A percentile compares a stretch with the other conserved stretches of the same genome.
phyloP scores from a whole-genome alignment of 495 filamentous ascomycete genomes.

The Paragyromitra xinjiangensis region DNA sequence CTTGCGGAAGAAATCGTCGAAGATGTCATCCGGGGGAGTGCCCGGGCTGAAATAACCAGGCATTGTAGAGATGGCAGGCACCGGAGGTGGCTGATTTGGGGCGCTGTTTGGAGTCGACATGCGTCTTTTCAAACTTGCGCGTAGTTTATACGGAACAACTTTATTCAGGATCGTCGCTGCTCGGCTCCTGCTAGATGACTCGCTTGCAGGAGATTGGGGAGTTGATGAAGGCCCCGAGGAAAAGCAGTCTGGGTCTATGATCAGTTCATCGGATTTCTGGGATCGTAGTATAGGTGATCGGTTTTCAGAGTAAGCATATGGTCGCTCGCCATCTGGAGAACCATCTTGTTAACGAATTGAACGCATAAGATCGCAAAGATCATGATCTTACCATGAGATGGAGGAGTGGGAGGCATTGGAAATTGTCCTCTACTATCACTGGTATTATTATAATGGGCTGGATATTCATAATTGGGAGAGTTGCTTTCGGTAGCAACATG shows the following conservation, averaged over 20 bases:
- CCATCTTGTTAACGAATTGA: slow-evolving; percentile 25
- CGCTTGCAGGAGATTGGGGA: slow-evolving; percentile 55
- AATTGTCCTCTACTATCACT: slow-evolving; percentile 50
- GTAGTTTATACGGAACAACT: slow-evolving; percentile 52
- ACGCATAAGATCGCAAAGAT: slow-evolving; percentile 26
- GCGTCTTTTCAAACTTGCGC: slow-evolving; percentile 54
- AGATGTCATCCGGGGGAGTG: slow-evolving; percentile 54
- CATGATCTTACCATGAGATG: slow-evolving; percentile 53
- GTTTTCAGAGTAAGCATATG: slow-evolving; percentile 41
- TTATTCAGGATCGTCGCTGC: slow-evolving; percentile 54
- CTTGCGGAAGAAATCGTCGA: slow-evolving; percentile 49
- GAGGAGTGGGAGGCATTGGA: slow-evolving; percentile 57
- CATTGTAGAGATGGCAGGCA: slow-evolving; percentile 51
- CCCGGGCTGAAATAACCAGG: slow-evolving; percentile 30
- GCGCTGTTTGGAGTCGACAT: slow-evolving; percentile 51
- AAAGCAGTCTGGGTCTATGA: slow-evolving; percentile 57
- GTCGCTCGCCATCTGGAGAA: slow-evolving; percentile 50
- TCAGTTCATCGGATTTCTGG: slow-evolving; percentile 44
- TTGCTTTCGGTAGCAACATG: slow-evolving; percentile 44
- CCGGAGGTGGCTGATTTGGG: slow-evolving; percentile 41
- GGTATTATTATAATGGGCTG: slow-evolving; percentile 42
- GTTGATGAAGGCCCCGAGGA: slow-evolving; percentile 52
- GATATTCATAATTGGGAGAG: slow-evolving; percentile 38
- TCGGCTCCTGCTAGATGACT: slow-evolving; percentile 44
- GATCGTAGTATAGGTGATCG: slow-evolving; percentile 43